A percentile compares a stretch with the other conserved stretches of the same genome.
phyloP scores from a whole-genome alignment of 2,329 filamentous ascomycete species.

The Aspergillus pseudotamarii region DNA sequence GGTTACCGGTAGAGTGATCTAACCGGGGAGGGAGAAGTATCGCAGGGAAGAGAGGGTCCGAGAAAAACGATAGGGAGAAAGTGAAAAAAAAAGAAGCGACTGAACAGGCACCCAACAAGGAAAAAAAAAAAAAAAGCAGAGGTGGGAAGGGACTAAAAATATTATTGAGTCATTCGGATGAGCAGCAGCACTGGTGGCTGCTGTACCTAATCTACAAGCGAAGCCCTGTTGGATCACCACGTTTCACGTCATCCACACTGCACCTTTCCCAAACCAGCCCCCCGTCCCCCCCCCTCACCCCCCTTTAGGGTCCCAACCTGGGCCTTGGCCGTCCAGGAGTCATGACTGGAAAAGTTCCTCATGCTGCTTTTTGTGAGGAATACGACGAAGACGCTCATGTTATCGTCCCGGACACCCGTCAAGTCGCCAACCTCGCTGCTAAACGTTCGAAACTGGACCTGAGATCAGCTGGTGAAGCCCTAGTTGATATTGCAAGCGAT shows the following conservation, averaged over 20 bases:
- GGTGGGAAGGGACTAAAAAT: slow-evolving; percentile 7
- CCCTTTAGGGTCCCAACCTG: slow-evolving; percentile 28
- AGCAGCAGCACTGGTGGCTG: slow-evolving; percentile 25
- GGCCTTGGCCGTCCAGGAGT: slow-evolving; percentile 32
- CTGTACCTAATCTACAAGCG: slow-evolving; percentile 23
- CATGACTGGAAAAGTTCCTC: slow-evolving; percentile 45
- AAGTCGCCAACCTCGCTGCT: slow-evolving; percentile 54
- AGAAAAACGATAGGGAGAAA: slow-evolving; percentile 1
- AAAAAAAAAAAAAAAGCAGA: slow-evolving; percentile 13
- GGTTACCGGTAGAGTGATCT: slow-evolving; percentile 17
- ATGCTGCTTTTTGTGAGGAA: slow-evolving; percentile 51
- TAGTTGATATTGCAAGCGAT: slow-evolving; percentile 58
- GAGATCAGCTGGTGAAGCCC: slow-evolving; percentile 35
- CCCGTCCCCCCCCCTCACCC: slow-evolving; percentile 15
- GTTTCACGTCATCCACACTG: slow-evolving; percentile 32
- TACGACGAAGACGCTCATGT: slow-evolving; percentile 49
- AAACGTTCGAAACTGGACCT: slow-evolving; percentile 51
- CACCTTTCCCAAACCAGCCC: slow-evolving; percentile 25
- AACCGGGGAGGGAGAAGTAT: slow-evolving; percentile 12
- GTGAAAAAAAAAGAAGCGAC: slow-evolving; percentile 5
- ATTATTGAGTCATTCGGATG: slow-evolving; percentile 25
- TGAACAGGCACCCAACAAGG: slow-evolving; percentile 6
- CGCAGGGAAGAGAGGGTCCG: slow-evolving; percentile 6
- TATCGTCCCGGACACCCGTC: slow-evolving; percentile 50
- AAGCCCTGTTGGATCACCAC: slow-evolving; percentile 30